Base-by-base conservation (phyloP, 1,284 basidiomycete species). In the Cerioporus squamosus region DNA sequence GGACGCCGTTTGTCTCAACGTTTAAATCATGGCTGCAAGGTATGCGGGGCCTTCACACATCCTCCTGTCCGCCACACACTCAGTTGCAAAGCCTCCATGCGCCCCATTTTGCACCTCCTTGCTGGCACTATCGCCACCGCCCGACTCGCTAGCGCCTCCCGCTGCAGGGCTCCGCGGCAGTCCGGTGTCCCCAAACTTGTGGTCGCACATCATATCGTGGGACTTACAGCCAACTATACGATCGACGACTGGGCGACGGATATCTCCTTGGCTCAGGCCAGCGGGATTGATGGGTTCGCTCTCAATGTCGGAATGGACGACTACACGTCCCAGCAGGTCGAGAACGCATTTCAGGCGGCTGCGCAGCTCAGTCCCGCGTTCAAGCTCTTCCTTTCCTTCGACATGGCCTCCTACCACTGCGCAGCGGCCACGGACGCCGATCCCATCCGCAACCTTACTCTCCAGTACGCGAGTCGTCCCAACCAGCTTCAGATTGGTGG, bases 311-410 rank as follows among this genome's bases (percentile, higher is more conserved):
- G 92, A 17, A 73, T 70, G 0, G 89, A 92, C 68, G 68, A 72
- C 26, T 94, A 89, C 87, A 64, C 62, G 10, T 44, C 48, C 82
- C 91, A 69, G 74, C 81, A 46, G 78, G 75, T 51, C 81, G 85
- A 47, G 84, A 82, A 88, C 61, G 92, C 91, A 31, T 88, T 81
- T 69, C 66, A 79, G 49, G 86, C 87, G 39, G 87, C 88, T 12
- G 68, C 72, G 22, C 73, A 81, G 52, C 82, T 81, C 15, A 81
- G 78, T 17, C 75, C 80, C 5, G 77, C 73, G 47, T 94, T 94
- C 79, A 91, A 91, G 72, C 74, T 94, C 53, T 93, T 93, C 76
- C 71, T 94, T 66, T 91, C 87, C 18, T 82, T 93, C 51, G 92
- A 94, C 71, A 91, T 94, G 89, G 81, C 85, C 20, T 79, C 80